Base-by-base conservation (phyloP, 306 rosid species). In the Vicia sativa region DNA sequence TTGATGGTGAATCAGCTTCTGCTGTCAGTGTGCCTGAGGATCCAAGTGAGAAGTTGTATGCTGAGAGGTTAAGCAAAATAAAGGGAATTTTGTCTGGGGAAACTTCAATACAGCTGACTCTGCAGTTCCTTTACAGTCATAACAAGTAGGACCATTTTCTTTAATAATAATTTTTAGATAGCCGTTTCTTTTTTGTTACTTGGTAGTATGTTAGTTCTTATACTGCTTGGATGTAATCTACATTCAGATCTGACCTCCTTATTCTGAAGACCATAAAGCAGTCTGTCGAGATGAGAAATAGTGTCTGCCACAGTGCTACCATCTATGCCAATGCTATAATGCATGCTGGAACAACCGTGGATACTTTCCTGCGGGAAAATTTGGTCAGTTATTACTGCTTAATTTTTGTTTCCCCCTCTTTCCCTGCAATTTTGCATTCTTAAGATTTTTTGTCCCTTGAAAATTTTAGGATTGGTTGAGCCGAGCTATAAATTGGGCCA, bases 281-380 rank as follows among this genome's bases (percentile, higher is more conserved):
- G 85, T 90, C 98, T 11, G 96, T 93, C 31, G 98, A 93, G 82
- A 93, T 93, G 97, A 93, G 98, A 73, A 93, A 93, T 70, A 93
- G 98, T 67, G 96, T 88, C 57, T 93, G 98, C 65, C 96, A 93
- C 49, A 90, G 98, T 81, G 98, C 98, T 52, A 93, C 98, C 11
- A 93, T 93, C 59, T 93, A 88, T 74, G 90, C 98, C 50, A 93
- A 93, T 82, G 98, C 97, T 38, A 82, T 90, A 54, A 93, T 93
- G 98, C 98, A 93, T 76, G 98, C 98, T 19, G 98, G 98, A 78
- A 93, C 98, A 38, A 88, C 96, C 2, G 96, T 93, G 55, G 98
- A 93, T 72, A 93, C 98, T 6, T 93, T 93, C 71, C 87, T 93
- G n/a, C 85, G 98, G 76, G 98, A 93, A 81, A 93, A 88, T 70